Base-by-base conservation (phyloP, 192 early-diverging fungal genomes). In the Phycomyces blakesleeanus region DNA sequence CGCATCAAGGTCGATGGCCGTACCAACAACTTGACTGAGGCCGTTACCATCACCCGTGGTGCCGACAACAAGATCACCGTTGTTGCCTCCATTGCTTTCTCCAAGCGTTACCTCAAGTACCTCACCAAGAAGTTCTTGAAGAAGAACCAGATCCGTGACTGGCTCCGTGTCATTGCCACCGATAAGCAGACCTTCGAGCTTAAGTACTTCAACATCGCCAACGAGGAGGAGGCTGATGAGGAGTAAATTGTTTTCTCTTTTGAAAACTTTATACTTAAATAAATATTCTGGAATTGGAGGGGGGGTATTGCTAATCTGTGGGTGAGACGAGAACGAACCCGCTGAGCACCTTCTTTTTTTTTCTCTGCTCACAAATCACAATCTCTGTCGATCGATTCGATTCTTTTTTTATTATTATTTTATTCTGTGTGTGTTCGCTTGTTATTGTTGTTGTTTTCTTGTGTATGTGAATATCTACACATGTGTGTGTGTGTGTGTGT, bases 31-130 rank as follows among this genome's bases (percentile, higher is more conserved):
- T 86, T 98, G 69, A 86, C 87, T 59, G 89, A 93, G 44, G 61
- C 82, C 64, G 88, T 98, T 61, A 79, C 85, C 78, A 94, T 99
- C 68, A 73, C 82, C 80, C 93, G 92, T 74, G 73, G 59, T 42
- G 79, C 76, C 68, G 85, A 87, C 64, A 71, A 79, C 75, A 86
- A 82, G 75, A 80, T 98, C 72, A 87, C 91, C 64, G 87, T 95
- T 68, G 83, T 85, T 69, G 79, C 87, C 75, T 83, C 79, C 80
- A 72, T 75, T 63, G 80, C 79, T 61, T 92, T 98, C 83, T 89
- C 95, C 76, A 99, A 99, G 90, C 91, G 95, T 69, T 99, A 99
- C 91, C 79, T 98, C 81, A 99, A 99, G 91, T 99, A 99, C 90
- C 89, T 99, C 58, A 93, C 97, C 84, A 99, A 99, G 91, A 96